Evolutionary conservation across 805 yeast species (phyloP), one percentile per base, ranked within the genome.

Genomic region (Ogataea paradorogensis): DNA sequence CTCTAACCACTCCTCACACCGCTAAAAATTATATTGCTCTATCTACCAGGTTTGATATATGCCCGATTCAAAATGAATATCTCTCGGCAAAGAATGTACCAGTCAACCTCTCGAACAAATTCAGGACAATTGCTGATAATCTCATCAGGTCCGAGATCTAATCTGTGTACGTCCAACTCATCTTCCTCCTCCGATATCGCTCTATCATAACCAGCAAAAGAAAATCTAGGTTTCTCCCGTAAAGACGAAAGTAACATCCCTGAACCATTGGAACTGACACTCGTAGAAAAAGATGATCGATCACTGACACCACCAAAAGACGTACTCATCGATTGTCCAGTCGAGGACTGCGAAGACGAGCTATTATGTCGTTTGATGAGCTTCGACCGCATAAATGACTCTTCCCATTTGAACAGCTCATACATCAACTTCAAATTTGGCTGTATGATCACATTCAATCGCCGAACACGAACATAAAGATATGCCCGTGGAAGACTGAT

Each of bases 391-490:
- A 56, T 56, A 46, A 54, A 61, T 25, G 47, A 34, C 31, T 70
- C 82, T 52, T 78, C 84, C 80, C 80, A 77, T 58, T 81, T 82
- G 60, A 87, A 78, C 45, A 91, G 68, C 56, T 90, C 97, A 61
- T 88, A 91, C 88, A 89, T 84, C 57, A 91, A 82, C 58, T 91
- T 76, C 58, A 91, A 67, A 59, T 89, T 91, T 10, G 98, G 98
- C 62, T 91, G 98, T 47, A 91, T 91, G 23, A 91, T 87, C 43
- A 91, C 90, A 60, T 91, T 91, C 54, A 91, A 71, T 38, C 98
- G 69, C 36, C 96, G 70, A 3, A 88, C 96, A 29, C 97, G 71
- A n/a, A 89, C 96, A 63, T 71, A 88, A 30, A 90, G 63, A 55
- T 90, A 91, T 0, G 98, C 96, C 23, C 81, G 69, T 2, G 93